Base-by-base conservation (phyloP, 192 early-diverging fungal species). In the Coemansia sp. region DNA sequence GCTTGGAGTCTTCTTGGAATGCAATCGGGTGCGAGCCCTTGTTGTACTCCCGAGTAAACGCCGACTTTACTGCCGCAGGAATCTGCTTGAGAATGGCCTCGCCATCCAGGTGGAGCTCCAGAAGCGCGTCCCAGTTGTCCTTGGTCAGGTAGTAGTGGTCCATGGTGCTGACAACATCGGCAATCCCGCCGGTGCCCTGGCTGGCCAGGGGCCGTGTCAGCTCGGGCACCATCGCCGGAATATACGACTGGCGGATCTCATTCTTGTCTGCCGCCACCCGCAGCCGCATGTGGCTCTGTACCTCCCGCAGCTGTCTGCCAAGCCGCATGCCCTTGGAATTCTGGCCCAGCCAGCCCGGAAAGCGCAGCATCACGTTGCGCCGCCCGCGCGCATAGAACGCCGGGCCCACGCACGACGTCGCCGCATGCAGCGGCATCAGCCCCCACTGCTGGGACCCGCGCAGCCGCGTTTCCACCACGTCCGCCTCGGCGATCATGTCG, bases 121-220 rank as follows among this genome's bases (percentile, higher is more conserved):
- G 47, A 43, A 99, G 81, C 0, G 85, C 64, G n/a, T 97, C 94
- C 71, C 86, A 86, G 61, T 93, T 86, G 36, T 98, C 95, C 60
- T 86, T 87, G 58, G 71, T 88, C 46, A 99, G 69, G 51, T 88
- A 93, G 71, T 99, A 99, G 11, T 85, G 82, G 59, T 99, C 94
- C 93, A 99, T 93, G 6, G 81, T 64, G 8, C 86, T 56, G 23
- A 97, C 88, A n/a, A 93, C 86, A 7, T 84, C 74, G 5, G 71
- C 65, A 32, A 91, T 84, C 0, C 84, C 88, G 7, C 80, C 84
- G 63, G 71, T 46, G 28, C 68, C 63, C 42, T 72, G 51, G 36
- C 51, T 51, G 48, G 41, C 45, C 31, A 79, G 49, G 5, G 68
- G 80, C 34, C 51, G 50, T n/a, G 57, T 40, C 44, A 69, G 69